A percentile compares a stretch with the other conserved stretches of the same genome.
phyloP scores from a whole-genome alignment of 2,329 filamentous ascomycete species.

The Trichoderma sp. region DNA sequence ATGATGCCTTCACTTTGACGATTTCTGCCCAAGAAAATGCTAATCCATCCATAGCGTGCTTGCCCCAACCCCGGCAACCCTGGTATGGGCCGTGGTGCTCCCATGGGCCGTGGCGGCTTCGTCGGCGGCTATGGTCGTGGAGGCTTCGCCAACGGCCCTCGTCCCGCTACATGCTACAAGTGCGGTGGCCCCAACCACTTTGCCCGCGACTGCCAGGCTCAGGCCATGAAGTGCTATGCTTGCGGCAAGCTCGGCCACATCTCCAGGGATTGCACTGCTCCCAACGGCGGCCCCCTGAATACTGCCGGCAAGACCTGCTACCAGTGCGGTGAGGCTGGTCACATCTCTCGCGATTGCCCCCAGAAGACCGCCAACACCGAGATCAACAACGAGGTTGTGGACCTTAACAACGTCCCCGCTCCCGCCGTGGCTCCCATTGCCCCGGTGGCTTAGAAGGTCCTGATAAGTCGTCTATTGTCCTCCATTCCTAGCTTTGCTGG shows the following conservation, averaged over 20 bases:
- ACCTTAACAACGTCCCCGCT: slow-evolving; percentile 45
- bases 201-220: slow-evolving; percentile 95
- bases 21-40: not conserved
- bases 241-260: slow-evolving; percentile 96
- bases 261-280: slow-evolving; percentile 89
- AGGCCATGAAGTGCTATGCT: slow-evolving; percentile 98
- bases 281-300: slow-evolving; percentile 93
- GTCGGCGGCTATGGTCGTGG: slow-evolving; percentile 67
- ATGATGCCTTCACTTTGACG: slow-evolving; percentile 42
- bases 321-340: slow-evolving; percentile 90
- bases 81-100: slow-evolving; percentile 65
- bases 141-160: slow-evolving; percentile 70
- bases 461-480: slow-evolving; percentile 23
- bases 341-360: slow-evolving; percentile 94
- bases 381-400: slow-evolving; percentile 48
- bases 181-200: slow-evolving; percentile 93
- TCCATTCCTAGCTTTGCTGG: not conserved
- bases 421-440: slow-evolving; percentile 50
- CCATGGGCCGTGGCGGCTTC: slow-evolving; percentile 71
- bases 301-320: slow-evolving; percentile 98
- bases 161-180: slow-evolving; percentile 72
- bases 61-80: slow-evolving; percentile 73
- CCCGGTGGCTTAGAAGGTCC: slow-evolving; percentile 40
- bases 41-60: slow-evolving; percentile 59
- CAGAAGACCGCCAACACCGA: slow-evolving; percentile 63